These are phyloP conservation scores for Clarireedia hainanense DNA, from an alignment of 2,329 filamentous ascomycete genomes.

Conservation along the genomic window DNA sequence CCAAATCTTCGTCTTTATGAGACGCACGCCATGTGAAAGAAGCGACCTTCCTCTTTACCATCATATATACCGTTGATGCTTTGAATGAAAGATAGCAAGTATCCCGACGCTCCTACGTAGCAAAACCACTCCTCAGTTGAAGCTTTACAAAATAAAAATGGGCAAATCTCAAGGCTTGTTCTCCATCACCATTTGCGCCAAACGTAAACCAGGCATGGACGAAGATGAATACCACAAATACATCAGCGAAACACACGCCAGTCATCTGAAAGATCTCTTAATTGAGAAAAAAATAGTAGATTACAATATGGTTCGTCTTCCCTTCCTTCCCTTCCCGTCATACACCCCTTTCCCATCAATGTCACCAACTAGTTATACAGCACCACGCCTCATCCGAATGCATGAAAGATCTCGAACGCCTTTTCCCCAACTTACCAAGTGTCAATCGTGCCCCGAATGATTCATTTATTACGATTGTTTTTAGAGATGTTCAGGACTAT, in stretches of 20 bases:
- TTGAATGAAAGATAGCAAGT: no score
- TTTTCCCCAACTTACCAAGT: neutral
- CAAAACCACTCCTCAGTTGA: no score
- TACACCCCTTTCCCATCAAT: neutral
- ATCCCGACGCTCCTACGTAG: no score
- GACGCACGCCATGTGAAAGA: no score
- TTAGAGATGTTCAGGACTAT: neutral
- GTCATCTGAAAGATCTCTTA: neutral
- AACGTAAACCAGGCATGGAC: neutral
- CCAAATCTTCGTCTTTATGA: no score
- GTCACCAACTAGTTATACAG: neutral
- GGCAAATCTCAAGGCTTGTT: neutral
- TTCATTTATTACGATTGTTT: neutral
- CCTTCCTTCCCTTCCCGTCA: neutral
- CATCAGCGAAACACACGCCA: neutral
- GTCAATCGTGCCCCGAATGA: neutral
- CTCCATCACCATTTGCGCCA: neutral
- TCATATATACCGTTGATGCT: no score
- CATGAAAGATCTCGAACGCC: neutral
- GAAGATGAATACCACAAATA: neutral
- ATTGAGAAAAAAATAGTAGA: neutral
- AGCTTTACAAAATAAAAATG: neutral
- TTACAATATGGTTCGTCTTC: neutral
- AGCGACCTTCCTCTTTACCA: no score
- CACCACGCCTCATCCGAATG: neutral